Conservation (phyloP, 495 filamentous ascomycete species). For the Sordaria brevicollis region DNA sequence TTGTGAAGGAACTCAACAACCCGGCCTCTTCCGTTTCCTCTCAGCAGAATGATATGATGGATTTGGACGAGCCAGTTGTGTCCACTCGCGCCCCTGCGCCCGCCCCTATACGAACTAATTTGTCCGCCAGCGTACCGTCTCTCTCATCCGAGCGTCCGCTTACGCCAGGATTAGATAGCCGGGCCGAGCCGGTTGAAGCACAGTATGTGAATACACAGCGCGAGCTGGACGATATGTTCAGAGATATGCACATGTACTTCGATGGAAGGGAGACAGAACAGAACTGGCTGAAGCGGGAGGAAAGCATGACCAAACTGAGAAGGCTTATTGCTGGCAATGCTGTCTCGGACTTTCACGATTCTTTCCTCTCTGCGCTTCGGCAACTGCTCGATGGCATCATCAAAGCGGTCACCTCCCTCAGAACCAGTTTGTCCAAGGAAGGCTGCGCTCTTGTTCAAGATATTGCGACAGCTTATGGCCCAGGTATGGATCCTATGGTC, state of each 20-base stretch:
- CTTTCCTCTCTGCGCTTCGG: constrained; percentile 60
- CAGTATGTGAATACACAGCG: constrained; percentile 67
- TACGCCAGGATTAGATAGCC: constrained; percentile 40
- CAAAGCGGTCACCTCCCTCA: constrained; percentile 73
- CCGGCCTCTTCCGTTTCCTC: constrained; percentile 39
- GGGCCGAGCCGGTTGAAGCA: constrained; percentile 65
- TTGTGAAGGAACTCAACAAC: constrained; percentile 61
- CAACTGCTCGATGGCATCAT: constrained; percentile 77
- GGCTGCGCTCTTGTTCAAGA: constrained; percentile 82
- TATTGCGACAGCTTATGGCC: constrained; percentile 61
- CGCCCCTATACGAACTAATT: constrained; percentile 28
- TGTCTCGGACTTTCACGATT: constrained; percentile 59
- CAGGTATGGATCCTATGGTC: constrained; percentile 77
- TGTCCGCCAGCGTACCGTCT: constrained; percentile 41
- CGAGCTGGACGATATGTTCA: constrained; percentile 76
- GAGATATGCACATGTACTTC: constrained; percentile 68
- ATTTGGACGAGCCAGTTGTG: constrained; percentile 27
- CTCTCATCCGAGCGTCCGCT: constrained; percentile 35
- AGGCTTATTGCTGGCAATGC: constrained; percentile 76
- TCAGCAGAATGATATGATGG: constrained; percentile 15
- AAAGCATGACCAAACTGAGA: constrained; percentile 63
- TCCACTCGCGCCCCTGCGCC: constrained; percentile 20
- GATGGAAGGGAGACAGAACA: constrained; percentile 84
- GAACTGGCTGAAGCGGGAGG: constrained; percentile 83
- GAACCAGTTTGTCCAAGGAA: constrained; percentile 80